phyloP scores from a whole-genome alignment of 1,284 basidiomycete species.

The Amanita bisporigera region DNA sequence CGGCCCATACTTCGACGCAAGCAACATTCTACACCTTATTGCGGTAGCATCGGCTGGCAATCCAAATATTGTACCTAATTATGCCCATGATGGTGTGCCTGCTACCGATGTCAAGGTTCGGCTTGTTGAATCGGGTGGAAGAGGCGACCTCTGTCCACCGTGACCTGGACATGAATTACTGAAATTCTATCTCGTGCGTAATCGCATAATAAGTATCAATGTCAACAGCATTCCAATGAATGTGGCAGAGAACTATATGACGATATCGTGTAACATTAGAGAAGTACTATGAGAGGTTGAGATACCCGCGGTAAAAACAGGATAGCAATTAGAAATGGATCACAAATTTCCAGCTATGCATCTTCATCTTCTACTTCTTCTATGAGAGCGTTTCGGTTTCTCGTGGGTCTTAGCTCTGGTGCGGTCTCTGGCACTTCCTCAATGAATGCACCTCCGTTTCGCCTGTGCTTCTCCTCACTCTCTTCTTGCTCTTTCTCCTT shows the following conservation, averaged over 20 bases:
- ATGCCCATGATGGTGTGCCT: too few relatives aligned
- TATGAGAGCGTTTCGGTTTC: conserved; percentile 60
- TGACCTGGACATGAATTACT: too few relatives aligned
- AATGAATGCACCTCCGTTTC: conserved; percentile 54
- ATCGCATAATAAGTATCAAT: too few relatives aligned
- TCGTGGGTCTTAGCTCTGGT: conserved; percentile 58
- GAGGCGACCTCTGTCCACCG: too few relatives aligned
- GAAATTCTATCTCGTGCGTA: too few relatives aligned
- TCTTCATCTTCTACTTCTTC: conserved; percentile 67
- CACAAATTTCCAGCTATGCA: conserved; percentile 29
- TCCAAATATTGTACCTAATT: too few relatives aligned
- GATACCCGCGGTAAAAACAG: conserved; percentile 1
- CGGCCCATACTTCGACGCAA: too few relatives aligned
- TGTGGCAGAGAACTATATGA: not conserved
- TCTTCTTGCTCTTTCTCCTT: conserved; percentile 42
- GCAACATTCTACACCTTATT: too few relatives aligned
- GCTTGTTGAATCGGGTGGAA: too few relatives aligned
- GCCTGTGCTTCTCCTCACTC: conserved; percentile 38
- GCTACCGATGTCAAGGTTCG: too few relatives aligned
- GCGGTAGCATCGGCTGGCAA: too few relatives aligned
- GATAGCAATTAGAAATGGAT: not conserved
- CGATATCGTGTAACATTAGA: conserved; percentile 6
- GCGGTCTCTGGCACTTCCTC: conserved; percentile 60
- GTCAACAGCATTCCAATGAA: not conserved
- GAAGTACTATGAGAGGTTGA: conserved; percentile 2